A percentile compares a stretch with the other conserved stretches of the same genome.
phyloP scores from a whole-genome alignment of 805 yeast species.

The Candida easanensis region DNA sequence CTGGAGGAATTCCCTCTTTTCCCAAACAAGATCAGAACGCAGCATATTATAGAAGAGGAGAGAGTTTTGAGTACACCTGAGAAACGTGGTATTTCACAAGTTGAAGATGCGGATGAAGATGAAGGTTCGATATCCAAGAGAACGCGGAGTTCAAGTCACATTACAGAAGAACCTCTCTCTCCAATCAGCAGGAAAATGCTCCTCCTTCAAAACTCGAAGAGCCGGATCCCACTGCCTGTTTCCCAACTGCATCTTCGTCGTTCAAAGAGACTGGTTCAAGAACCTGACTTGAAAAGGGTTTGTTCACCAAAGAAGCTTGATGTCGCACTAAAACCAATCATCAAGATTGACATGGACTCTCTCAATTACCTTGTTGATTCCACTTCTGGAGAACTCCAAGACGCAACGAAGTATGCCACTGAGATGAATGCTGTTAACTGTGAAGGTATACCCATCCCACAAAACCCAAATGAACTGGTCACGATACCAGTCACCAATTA shows the following conservation, averaged over 20 bases:
- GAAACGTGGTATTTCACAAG: conserved; percentile 4
- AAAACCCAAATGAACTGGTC: conserved; percentile 52
- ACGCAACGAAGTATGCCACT: conserved; percentile 68
- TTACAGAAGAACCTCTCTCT: conserved; percentile 6
- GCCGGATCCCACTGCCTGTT: conserved; percentile 23
- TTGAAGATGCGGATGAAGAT: conserved; percentile 4
- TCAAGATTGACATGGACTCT: conserved; percentile 9
- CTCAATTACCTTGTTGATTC: conserved; percentile 56
- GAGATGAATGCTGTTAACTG: conserved; percentile 62
- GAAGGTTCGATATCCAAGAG: conserved; percentile 17
- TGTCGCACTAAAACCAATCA: conserved; percentile 12
- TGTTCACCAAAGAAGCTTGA: conserved; percentile 22
- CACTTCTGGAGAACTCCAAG: conserved; percentile 55
- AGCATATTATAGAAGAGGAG: conserved; percentile 9
- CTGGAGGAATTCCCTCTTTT: conserved; percentile 18
- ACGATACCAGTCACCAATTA: conserved; percentile 43
- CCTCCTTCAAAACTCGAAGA: conserved; percentile 11
- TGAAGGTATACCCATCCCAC: conserved; percentile 62
- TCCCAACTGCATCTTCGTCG: conserved; percentile 17
- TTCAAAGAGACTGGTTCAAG: conserved; percentile 19
- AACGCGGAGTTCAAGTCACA: conserved; percentile 7
- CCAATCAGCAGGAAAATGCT: conserved; percentile 14
- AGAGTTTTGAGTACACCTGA: conserved; percentile 16
- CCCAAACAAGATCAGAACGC: conserved; percentile 7
- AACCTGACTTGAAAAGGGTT: conserved; percentile 1